phyloP scores from a whole-genome alignment of 2,329 filamentous ascomycete species.

The Albifimbria verrucaria region DNA sequence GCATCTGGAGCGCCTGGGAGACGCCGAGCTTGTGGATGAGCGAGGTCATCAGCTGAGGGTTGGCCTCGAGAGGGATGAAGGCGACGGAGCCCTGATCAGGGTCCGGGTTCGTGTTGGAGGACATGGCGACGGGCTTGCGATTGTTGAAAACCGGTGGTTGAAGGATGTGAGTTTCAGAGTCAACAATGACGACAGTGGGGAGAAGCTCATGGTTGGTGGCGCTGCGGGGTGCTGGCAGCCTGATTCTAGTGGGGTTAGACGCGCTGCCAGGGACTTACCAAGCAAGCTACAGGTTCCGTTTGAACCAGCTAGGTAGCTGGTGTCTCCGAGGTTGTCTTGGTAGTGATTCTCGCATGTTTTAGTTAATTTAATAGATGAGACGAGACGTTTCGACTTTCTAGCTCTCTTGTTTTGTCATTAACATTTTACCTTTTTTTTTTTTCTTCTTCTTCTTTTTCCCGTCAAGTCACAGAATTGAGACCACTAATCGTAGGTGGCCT shows the following conservation, averaged over 20 bases:
- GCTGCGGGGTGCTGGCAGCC: background rate
- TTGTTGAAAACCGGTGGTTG: background rate
- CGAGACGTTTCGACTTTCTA: no score
- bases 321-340: no score
- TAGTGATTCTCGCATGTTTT: no score
- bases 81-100: constrained; percentile 35
- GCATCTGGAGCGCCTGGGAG: constrained; percentile 69
- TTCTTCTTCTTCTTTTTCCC: no score
- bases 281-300: no score
- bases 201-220: background rate
- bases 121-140: constrained; percentile 21
- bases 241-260: background rate
- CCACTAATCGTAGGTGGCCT: no score
- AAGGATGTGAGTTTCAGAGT: background rate
- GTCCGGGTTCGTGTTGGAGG: constrained; percentile 34
- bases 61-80: constrained; percentile 65
- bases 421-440: no score
- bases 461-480: no score
- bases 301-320: no score
- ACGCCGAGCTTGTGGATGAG: constrained; percentile 84
- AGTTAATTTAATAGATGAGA: no score
- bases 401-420: no score
- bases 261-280: no score
- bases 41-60: constrained; percentile 83
- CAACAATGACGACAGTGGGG: background rate